Percentiles rank a stretch among this genome's conserved stretches.
Conservation (phyloP, 805 yeast genomes). For the Teunomyces stri region DNA sequence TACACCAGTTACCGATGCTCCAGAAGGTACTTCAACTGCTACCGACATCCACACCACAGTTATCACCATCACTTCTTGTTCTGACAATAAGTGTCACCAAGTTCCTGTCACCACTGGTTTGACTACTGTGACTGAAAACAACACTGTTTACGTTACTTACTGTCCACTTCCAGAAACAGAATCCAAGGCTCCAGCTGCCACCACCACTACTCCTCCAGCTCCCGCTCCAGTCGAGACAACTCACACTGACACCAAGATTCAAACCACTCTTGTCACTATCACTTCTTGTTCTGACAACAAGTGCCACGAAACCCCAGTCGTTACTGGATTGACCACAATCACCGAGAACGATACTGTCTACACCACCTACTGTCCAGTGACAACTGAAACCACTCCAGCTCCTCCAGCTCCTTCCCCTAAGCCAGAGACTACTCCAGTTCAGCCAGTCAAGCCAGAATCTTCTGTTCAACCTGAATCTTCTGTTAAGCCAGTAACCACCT, state of each 20-base stretch:
- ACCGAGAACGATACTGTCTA: slow-evolving; percentile 19
- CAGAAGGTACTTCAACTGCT: background rate
- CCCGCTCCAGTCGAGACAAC: slow-evolving; percentile 15
- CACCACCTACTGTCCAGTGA: slow-evolving; percentile 24
- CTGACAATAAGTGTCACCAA: slow-evolving; percentile 27
- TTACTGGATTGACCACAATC: slow-evolving; percentile 14
- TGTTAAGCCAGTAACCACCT: slow-evolving; percentile 2
- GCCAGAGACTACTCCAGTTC: slow-evolving; percentile 9
- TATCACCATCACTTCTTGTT: slow-evolving; percentile 39
- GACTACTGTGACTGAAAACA: slow-evolving; percentile 19
- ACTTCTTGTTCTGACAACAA: slow-evolving; percentile 19
- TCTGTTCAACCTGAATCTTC: background rate
- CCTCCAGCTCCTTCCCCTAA: slow-evolving; percentile 9
- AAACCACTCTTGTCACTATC: slow-evolving; percentile 15
- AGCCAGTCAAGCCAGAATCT: background rate
- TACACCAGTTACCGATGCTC: slow-evolving; percentile 1
- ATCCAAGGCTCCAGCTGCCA: slow-evolving; percentile 13
- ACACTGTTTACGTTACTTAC: slow-evolving; percentile 23
- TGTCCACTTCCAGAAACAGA: slow-evolving; percentile 14
- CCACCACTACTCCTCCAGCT: slow-evolving; percentile 13
- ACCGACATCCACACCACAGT: slow-evolving; percentile 19
- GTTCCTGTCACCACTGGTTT: slow-evolving; percentile 34
- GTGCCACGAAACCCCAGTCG: slow-evolving; percentile 13
- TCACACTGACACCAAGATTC: slow-evolving; percentile 9
- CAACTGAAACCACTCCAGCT: slow-evolving; percentile 12